Evolutionary conservation across 2,329 filamentous ascomycete species (phyloP), one percentile per base, ranked within the genome.

Genomic region (Alternaria metachromatica): DNA sequence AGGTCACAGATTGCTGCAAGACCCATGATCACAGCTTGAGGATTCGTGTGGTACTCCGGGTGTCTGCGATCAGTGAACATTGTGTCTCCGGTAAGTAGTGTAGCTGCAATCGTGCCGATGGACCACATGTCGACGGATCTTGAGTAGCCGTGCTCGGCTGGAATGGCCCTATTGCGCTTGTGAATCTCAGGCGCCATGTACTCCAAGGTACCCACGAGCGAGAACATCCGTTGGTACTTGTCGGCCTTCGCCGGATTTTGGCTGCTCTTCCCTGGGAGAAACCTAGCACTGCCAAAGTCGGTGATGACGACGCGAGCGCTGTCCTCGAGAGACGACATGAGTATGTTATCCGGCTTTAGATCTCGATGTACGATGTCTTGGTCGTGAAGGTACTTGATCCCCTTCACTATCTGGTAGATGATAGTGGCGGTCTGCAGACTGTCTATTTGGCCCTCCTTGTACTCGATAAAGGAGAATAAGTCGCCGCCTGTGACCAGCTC

Each of bases 111-210:
- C 50, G 82, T 84, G 6, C 88, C 88, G n/a, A 90, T 70, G 1
- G 87, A 87, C 87, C 87, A 90, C 74, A 90, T 83, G 67, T 90
- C 88, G 9, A 89, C 82, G 10, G 86, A 83, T 70, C 85, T 84
- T 26, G 85, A 87, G 72, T 89, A 89, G 3, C 86, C 86, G 37
- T 72, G 49, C 2, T 72, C 64, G 1, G 43, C 33, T 9, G 71
- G 69, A 25, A 72, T 75, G 28, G 62, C 63, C 13, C 60, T 65
- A 63, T 76, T 83, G 45, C 60, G 65, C 43, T 63, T 66, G 60
- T 80, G 67, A n/a, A 81, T 80, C 68, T 80, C 83, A 61, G 88
- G 88, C 50, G 88, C 88, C 62, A 81, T 81, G 62, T 87, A 90
- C 63, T 87, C 86, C 6, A 80, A 64, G 0, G 88, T 90, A 4